Conservation (phyloP, 495 filamentous ascomycete species). For the Aspergillus incahuasiensis region DNA sequence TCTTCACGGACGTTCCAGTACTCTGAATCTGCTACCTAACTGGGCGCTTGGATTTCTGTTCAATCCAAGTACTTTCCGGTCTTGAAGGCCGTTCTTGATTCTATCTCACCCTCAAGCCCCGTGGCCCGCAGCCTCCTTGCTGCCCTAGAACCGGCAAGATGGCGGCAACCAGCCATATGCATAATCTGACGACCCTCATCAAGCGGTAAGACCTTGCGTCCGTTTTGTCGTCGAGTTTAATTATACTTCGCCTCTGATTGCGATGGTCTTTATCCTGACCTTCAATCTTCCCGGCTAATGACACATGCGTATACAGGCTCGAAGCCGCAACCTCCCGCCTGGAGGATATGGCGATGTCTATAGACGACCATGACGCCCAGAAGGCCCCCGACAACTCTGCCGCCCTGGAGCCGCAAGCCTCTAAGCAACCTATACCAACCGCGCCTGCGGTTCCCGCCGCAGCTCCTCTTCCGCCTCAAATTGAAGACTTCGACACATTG, state of each 20-base stretch:
- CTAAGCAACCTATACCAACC: conserved; percentile 38
- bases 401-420: conserved; percentile 36
- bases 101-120: not conserved
- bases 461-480: conserved; percentile 64
- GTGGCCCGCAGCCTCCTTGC: conserved; percentile 16
- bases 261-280: not conserved
- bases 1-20: not conserved
- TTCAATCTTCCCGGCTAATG: conserved; percentile 20
- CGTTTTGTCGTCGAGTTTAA: not conserved
- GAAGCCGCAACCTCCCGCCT: conserved; percentile 95
- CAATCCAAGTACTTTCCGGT: not conserved
- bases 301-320: conserved; percentile 55
- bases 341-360: conserved; percentile 85
- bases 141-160: conserved; percentile 31
- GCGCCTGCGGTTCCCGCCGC: conserved; percentile 44
- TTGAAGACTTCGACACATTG: conserved; percentile 82
- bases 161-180: conserved; percentile 66
- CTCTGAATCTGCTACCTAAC: not conserved
- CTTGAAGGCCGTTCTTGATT: not conserved
- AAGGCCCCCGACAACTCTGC: conserved; percentile 40
- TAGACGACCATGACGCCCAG: conserved; percentile 51
- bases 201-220: conserved; percentile 67
- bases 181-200: conserved; percentile 95
- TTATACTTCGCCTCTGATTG: not conserved
- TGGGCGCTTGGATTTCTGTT: not conserved